Base-by-base conservation (phyloP, 768 basidiomycete species). In the Hebeloma cylindrosporum region DNA sequence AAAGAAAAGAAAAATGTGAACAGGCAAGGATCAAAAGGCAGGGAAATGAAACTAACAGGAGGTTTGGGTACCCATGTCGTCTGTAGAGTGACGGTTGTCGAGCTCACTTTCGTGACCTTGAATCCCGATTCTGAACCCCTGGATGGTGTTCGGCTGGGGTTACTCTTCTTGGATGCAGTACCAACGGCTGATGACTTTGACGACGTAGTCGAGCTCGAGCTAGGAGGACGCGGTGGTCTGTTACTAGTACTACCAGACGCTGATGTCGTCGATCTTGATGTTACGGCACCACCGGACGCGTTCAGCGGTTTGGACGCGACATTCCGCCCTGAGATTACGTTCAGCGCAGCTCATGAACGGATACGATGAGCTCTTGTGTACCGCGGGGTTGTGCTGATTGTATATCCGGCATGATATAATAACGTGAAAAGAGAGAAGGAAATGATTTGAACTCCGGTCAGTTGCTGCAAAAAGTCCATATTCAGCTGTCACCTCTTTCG, bases 101-200 rank as follows among this genome's bases (percentile, higher is more conserved):
- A 56, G 41, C 60, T 59, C 36, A 58, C 36, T 39, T 61, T 61
- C 7, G 60, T 61, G 29, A 61, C 58, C 28, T 58, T 61, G 46
- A 56, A 52, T 8, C 48, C 50, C 7, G 41, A 29, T 35, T 61
- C 55, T n/a, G 53, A 55, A 8, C 43, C 35, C 11, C 31, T 51
- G 5, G 32, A 41, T 5, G 43, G 44, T 20, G 52, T 13, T 27
- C 43, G 43, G 31, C 41, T 49, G 28, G 27, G 44, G 45, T 13
- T 7, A 45, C 10, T 25, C 48, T 42, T n/a, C 29, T 40, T 10
- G 38, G 56, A 46, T 25, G 28, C 41, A 21, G 56, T 30, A 31
- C 28, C 33, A 14, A 30, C 47, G 27, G 28, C 27, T 21, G 56
- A 48, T n/a, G 59, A 47, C 23, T 55, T 60, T 13, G 50, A 41